A percentile compares a stretch with the other conserved stretches of the same genome.
Evolutionary conservation across 192 early-diverging fungal species (phyloP).

Genomic region (Rhizoclosmatium sp.): DNA sequence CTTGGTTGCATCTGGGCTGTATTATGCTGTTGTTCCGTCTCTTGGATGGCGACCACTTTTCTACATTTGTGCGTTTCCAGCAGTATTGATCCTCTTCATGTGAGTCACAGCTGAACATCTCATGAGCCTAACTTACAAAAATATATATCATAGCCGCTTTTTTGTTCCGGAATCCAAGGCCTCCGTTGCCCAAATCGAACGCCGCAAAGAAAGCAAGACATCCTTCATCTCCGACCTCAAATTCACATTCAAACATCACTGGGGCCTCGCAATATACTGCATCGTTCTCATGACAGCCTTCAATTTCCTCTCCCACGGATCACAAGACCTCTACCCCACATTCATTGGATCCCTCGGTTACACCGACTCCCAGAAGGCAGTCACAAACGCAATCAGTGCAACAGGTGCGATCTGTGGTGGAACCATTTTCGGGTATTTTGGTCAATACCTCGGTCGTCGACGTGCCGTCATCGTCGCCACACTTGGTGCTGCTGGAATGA

Average conservation of each 20-base stretch:
- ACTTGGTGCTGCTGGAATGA: slow-evolving; percentile 65
- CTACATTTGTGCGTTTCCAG: slow-evolving; percentile 69
- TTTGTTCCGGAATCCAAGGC: slow-evolving; percentile 70
- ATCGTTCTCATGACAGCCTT: slow-evolving; percentile 71
- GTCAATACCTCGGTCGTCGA: slow-evolving; percentile 73
- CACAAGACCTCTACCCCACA: slow-evolving; percentile 78
- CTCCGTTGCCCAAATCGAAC: slow-evolving; percentile 44
- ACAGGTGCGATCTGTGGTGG: slow-evolving; percentile 76
- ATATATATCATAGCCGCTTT: slow-evolving; percentile 37
- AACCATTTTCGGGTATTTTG: slow-evolving; percentile 72
- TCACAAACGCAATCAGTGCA: slow-evolving; percentile 67
- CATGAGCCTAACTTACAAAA: too few relatives aligned
- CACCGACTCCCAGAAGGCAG: slow-evolving; percentile 56
- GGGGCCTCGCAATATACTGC: slow-evolving; percentile 60
- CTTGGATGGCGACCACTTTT: slow-evolving; percentile 76
- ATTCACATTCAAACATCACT: slow-evolving; percentile 53
- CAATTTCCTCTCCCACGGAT: slow-evolving; percentile 75
- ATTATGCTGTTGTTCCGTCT: slow-evolving; percentile 60
- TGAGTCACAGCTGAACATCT: not conserved
- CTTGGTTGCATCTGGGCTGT: slow-evolving; percentile 68
- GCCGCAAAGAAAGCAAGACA: slow-evolving; percentile 28
- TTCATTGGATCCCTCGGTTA: slow-evolving; percentile 67
- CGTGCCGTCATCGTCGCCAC: slow-evolving; percentile 60
- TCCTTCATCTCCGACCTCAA: slow-evolving; percentile 15
- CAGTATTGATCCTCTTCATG: slow-evolving; percentile 64